Evolutionary conservation across 257 asterid genomes (phyloP).

Genomic region (Capsicum pubescens): DNA sequence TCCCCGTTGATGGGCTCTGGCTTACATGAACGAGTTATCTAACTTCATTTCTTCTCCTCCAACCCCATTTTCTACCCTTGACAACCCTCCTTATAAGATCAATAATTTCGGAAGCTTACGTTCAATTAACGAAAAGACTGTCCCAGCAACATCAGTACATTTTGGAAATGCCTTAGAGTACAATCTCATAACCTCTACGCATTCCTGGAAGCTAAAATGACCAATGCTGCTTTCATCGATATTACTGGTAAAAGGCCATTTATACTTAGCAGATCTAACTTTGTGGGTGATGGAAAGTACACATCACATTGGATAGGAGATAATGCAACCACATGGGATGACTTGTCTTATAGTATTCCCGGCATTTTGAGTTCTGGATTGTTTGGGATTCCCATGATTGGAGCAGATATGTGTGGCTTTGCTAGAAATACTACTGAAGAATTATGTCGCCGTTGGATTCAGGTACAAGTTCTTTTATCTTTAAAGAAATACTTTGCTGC

Average conservation of each 20-base stretch:
- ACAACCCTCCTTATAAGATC: slow-evolving; percentile 86
- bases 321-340: slow-evolving; percentile 89
- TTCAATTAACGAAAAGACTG: slow-evolving; percentile 57
- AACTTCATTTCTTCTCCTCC: slow-evolving; percentile 79
- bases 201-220: slow-evolving; percentile 70
- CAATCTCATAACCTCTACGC: slow-evolving; percentile 84
- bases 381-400: slow-evolving; percentile 94
- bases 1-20: slow-evolving; percentile 87
- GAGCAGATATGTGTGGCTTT: slow-evolving; percentile 97
- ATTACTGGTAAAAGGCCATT: slow-evolving; percentile 77
- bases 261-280: slow-evolving; percentile 81
- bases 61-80: slow-evolving; percentile 60
- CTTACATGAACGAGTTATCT: slow-evolving; percentile 86
- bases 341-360: slow-evolving; percentile 73
- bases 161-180: slow-evolving; percentile 67
- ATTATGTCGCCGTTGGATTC: slow-evolving; percentile 96
- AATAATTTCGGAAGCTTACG: slow-evolving; percentile 58
- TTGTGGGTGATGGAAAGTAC: slow-evolving; percentile 87
- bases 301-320: slow-evolving; percentile 98
- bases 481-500: neutral
- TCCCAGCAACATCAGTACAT: slow-evolving; percentile 75
- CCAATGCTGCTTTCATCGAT: slow-evolving; percentile 58
- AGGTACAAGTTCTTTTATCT: slow-evolving; percentile 42
- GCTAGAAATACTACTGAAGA: slow-evolving; percentile 71
- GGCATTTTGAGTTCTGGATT: slow-evolving; percentile 75